These are phyloP conservation scores for Hypomontagnella monticulosa DNA, from an alignment of 495 filamentous ascomycete species.

Conservation along the genomic window DNA sequence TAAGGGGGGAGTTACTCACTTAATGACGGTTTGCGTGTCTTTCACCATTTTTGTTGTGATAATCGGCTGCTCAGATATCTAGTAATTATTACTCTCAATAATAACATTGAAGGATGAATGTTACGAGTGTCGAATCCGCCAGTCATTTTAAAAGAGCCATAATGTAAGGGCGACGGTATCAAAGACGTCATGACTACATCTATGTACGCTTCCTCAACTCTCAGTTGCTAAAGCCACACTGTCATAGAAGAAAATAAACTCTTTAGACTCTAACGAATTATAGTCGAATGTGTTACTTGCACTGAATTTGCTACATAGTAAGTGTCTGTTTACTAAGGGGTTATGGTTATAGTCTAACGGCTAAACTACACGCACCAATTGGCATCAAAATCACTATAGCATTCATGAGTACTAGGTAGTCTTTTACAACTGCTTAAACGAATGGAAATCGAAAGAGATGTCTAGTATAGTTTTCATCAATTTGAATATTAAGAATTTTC, in stretches of 20 bases:
- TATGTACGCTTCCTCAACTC: background rate
- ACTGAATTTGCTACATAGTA: too few relatives aligned
- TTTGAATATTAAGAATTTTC: too few relatives aligned
- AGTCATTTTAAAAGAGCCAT: background rate
- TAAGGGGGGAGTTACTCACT: conserved; percentile 48
- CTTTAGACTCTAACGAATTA: too few relatives aligned
- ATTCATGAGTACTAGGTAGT: too few relatives aligned
- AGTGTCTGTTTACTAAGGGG: too few relatives aligned
- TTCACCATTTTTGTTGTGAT: conserved; percentile 63
- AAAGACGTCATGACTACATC: conserved; percentile 39
- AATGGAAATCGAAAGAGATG: too few relatives aligned
- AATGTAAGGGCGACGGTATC: conserved; percentile 16
- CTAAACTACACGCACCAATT: too few relatives aligned
- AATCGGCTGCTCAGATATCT: conserved; percentile 2
- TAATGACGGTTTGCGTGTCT: conserved; percentile 64
- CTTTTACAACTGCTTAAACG: too few relatives aligned
- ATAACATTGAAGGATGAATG: background rate
- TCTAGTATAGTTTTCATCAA: too few relatives aligned
- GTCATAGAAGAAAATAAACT: background rate
- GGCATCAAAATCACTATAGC: too few relatives aligned
- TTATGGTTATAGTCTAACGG: too few relatives aligned
- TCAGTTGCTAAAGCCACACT: background rate
- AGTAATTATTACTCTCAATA: background rate
- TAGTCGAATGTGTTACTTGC: too few relatives aligned
- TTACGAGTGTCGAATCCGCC: background rate